Evolutionary conservation across 371 early-diverging fungal genomes (phyloP), one percentile per base, ranked within the genome.

Genomic region (Saksenaea oblongispora): DNA sequence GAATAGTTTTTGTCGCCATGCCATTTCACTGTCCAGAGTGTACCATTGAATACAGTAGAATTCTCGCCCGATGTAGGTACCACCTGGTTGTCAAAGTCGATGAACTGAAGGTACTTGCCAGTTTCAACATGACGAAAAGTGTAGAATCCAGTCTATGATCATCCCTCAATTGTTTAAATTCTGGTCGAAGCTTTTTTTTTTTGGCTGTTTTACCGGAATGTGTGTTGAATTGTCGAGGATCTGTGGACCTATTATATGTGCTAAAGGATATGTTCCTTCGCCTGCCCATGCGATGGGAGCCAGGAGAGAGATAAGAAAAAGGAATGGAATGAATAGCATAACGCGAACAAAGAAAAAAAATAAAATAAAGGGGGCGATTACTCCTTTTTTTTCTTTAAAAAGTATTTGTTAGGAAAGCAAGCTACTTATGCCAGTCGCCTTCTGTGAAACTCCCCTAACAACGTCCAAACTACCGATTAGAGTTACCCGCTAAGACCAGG

Each of bases 1-100:
- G 61, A 61, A 26, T 74, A 74, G 37, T 74, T 74, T 54, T 70
- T 74, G 57, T 65, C 67, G 9, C 70, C 74, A 56, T 74, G 74
- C 61, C 63, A 74, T 26, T 74, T 74, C 2, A 74, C 74, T 2
- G 70, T 70, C 74, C 74, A 74, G 36, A 70, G 35, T 2, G 74
- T 74, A 14, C 68, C 67, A 28, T 70, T 70, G 39, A 66, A 74
- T 8, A 67, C 70, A 9, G 74, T 74, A 13, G 70, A 66, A 60
- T 74, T 74, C n/a, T 56, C 61, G 37, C 70, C 69, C 14, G 67
- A 62, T 5, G 74, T 66, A 27, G 74, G 74, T 7, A 67, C 68
- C 3, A 74, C 53, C 34, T 70, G 70, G 54, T 74, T 74, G 22
- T 63, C 65, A 17, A 57, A 64, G 37, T 70, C 67, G 10, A 74